These are phyloP conservation scores for Ilyonectria mors-panacis DNA, from an alignment of 2,329 filamentous ascomycete species.

Conservation along the genomic window DNA sequence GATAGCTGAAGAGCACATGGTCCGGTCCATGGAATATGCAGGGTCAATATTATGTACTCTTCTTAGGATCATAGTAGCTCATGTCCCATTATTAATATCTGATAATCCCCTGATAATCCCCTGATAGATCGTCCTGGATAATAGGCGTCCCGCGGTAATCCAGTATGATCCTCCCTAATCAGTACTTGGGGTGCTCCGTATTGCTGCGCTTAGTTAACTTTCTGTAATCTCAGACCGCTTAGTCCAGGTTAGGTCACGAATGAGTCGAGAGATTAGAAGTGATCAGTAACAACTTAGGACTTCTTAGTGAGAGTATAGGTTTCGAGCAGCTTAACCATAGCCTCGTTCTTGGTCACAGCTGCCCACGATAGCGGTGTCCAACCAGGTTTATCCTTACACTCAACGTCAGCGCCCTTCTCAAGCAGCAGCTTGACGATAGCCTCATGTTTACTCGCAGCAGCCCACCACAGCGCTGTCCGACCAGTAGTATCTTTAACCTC, in stretches of 20 bases:
- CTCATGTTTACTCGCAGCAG: background rate
- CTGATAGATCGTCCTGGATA: too few species aligned
- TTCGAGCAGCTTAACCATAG: background rate
- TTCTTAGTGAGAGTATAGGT: background rate
- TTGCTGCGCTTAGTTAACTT: background rate
- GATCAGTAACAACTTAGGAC: background rate
- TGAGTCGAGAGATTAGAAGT: background rate
- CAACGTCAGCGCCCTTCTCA: conserved; percentile 2
- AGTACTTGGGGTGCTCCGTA: background rate
- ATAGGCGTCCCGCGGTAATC: background rate
- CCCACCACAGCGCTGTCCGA: background rate
- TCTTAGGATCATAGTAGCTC: background rate
- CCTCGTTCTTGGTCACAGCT: background rate
- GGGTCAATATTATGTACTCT: background rate
- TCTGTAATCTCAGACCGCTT: background rate
- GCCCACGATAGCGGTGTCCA: conserved; percentile 1
- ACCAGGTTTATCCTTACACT: background rate
- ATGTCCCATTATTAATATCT: background rate
- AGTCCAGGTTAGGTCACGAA: background rate
- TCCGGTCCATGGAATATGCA: background rate
- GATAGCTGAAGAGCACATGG: background rate
- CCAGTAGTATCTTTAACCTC: background rate
- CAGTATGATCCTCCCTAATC: background rate
- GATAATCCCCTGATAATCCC: background rate
- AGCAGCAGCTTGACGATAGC: conserved; percentile 1